These are phyloP conservation scores for Thielaviopsis populi DNA, from an alignment of 2,329 filamentous ascomycete genomes.

Conservation along the genomic window DNA sequence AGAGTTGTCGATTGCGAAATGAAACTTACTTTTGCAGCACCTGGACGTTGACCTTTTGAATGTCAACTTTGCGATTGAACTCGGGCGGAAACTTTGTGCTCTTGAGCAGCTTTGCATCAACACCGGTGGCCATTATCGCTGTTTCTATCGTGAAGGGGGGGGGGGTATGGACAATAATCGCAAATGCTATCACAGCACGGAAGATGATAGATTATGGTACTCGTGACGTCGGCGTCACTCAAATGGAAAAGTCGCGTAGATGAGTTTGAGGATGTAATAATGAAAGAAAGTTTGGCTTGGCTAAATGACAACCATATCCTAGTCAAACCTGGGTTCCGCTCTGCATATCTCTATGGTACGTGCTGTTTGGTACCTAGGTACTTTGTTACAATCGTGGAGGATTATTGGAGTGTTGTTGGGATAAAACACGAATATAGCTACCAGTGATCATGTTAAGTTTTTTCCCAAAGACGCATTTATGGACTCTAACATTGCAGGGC, in stretches of 20 bases:
- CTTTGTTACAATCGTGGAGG: too few relatives aligned
- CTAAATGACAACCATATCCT: conserved; percentile 7
- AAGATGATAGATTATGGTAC: neutral
- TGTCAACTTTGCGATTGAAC: conserved; percentile 92
- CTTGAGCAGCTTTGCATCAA: conserved; percentile 78
- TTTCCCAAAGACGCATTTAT: too few relatives aligned
- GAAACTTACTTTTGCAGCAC: conserved; percentile 83
- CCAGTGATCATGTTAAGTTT: too few relatives aligned
- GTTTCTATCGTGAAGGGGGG: conserved; percentile 12
- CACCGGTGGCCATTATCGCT: conserved; percentile 61
- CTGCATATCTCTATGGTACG: neutral
- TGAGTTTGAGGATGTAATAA: neutral
- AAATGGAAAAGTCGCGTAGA: conserved; percentile 6
- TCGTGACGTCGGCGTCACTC: conserved; percentile 8
- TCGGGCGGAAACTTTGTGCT: conserved; percentile 87
- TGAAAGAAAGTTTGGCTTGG: neutral
- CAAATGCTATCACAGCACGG: neutral
- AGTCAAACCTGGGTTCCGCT: neutral
- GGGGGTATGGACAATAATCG: neutral
- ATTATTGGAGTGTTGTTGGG: too few relatives aligned
- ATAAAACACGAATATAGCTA: too few relatives aligned
- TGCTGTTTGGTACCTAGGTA: too few relatives aligned
- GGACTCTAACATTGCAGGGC: too few relatives aligned
- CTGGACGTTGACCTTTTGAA: conserved; percentile 90
- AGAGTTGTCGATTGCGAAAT: neutral